Percentiles rank a stretch among this genome's conserved stretches.
Evolutionary conservation across 2,329 filamentous ascomycete species (phyloP).

Genomic region (Ilyonectria mors-panacis): DNA sequence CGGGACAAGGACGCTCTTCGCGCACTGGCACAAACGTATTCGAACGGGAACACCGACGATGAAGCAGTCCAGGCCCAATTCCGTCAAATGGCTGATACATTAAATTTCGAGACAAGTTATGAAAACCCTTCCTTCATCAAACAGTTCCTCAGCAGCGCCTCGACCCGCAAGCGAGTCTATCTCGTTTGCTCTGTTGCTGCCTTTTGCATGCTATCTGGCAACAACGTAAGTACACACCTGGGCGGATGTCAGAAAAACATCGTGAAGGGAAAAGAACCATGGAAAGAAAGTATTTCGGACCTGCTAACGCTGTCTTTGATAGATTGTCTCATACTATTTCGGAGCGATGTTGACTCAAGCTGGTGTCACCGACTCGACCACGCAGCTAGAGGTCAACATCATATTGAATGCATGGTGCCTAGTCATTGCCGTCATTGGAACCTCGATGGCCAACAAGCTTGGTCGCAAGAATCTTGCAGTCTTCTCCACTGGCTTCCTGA

Average conservation of each 20-base stretch:
- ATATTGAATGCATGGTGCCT: constrained; percentile 67
- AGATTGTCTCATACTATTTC: constrained; percentile 43
- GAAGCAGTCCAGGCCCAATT: constrained; percentile 38
- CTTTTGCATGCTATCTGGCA: constrained; percentile 60
- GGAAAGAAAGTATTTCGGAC: too few species aligned
- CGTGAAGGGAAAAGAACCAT: too few species aligned
- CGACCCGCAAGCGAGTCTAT: constrained; percentile 64
- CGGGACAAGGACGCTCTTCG: constrained; percentile 57
- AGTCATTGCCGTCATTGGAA: constrained; percentile 58
- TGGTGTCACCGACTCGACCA: constrained; percentile 59
- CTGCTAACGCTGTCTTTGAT: too few species aligned
- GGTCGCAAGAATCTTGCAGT: constrained; percentile 62
- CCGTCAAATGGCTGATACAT: constrained; percentile 59
- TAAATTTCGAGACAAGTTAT: constrained; percentile 59
- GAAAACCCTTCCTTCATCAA: constrained; percentile 55
- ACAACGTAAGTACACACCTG: constrained; percentile 12
- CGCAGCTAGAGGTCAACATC: constrained; percentile 64
- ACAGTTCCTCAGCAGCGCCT: constrained; percentile 61
- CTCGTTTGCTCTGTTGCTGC: constrained; percentile 64
- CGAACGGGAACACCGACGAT: constrained; percentile 58
- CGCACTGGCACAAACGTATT: constrained; percentile 59
- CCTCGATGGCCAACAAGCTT: constrained; percentile 57
- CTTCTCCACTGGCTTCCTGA: constrained; percentile 55
- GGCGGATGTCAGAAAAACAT: too few species aligned
- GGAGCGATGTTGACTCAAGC: constrained; percentile 60